These are phyloP conservation scores for Trametes villosa DNA, from an alignment of 768 basidiomycete genomes.

Conservation along the genomic window DNA sequence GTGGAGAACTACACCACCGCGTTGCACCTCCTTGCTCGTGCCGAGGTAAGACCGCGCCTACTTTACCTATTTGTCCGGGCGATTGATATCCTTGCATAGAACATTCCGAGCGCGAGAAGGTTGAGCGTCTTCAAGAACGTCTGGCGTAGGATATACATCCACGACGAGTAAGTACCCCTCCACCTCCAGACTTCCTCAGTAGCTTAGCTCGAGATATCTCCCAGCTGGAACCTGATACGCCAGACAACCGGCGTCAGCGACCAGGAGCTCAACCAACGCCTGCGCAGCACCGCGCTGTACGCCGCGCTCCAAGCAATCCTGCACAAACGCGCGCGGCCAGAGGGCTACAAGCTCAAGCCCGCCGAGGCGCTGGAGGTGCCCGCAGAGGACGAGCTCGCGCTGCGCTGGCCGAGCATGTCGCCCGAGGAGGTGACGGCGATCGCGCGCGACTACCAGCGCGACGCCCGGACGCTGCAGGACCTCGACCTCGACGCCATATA, in stretches of 20 bases:
- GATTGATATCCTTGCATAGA: constrained; percentile 42
- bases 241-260: constrained; percentile 80
- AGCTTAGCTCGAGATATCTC: not conserved
- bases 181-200: not conserved
- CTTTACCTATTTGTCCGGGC: not conserved
- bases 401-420: constrained; percentile 77
- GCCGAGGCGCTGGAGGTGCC: constrained; percentile 64
- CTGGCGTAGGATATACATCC: constrained; percentile 88
- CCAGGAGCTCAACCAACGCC: constrained; percentile 70
- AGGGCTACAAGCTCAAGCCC: constrained; percentile 59
- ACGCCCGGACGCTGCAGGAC: constrained; percentile 61
- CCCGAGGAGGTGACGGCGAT: constrained; percentile 65
- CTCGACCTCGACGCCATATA: constrained; percentile 63
- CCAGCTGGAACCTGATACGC: constrained; percentile 78
- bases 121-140: constrained; percentile 71
- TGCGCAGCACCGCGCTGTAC: constrained; percentile 77
- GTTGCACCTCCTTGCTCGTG: constrained; percentile 64
- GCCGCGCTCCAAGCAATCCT: constrained; percentile 58
- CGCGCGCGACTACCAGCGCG: constrained; percentile 60
- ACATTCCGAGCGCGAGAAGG: constrained; percentile 70
- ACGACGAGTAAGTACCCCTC: constrained; percentile 71
- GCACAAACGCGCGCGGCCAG: constrained; percentile 43
- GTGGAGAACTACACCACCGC: constrained; percentile 71
- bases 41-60: constrained; percentile 43
- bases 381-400: constrained; percentile 58